Conservation (phyloP, 176 grass and related monocot genomes). For the Hsuehochloa calcarea region DNA sequence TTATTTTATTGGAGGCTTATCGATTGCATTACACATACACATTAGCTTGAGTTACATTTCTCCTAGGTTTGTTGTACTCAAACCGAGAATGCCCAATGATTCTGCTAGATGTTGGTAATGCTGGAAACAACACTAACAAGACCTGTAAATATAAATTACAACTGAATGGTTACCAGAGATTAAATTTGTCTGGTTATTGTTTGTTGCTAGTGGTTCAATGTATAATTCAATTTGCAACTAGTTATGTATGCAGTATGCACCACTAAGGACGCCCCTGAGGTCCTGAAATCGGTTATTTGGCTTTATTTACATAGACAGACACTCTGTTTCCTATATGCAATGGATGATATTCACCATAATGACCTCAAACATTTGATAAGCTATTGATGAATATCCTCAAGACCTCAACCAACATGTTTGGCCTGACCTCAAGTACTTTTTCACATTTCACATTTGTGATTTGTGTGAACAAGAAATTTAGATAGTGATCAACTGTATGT, state of each 20-base stretch:
- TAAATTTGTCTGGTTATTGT: not conserved
- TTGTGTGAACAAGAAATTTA: not conserved
- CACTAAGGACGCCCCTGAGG: not conserved
- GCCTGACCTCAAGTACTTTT: not conserved
- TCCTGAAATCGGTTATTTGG: not conserved
- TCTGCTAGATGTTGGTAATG: not conserved
- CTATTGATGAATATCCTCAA: not conserved
- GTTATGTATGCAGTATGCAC: not conserved
- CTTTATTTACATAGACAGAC: not conserved
- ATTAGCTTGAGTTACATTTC: not conserved
- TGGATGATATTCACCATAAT: slow-evolving; percentile 1
- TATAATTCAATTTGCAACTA: not conserved
- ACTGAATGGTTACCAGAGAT: not conserved
- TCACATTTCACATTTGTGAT: not conserved
- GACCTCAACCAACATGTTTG: not conserved
- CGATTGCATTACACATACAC: not conserved
- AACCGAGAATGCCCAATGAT: not conserved
- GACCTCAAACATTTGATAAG: not conserved
- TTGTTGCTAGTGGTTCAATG: not conserved
- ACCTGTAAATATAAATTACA: not conserved
- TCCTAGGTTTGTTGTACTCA: not conserved
- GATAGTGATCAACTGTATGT: not conserved
- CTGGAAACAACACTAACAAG: not conserved
- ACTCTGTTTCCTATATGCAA: not conserved
- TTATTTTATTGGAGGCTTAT: not conserved